Evolutionary conservation across 495 filamentous ascomycete genomes (phyloP), one percentile per base, ranked within the genome.

Genomic region (Hyaloscypha hepaticicola): DNA sequence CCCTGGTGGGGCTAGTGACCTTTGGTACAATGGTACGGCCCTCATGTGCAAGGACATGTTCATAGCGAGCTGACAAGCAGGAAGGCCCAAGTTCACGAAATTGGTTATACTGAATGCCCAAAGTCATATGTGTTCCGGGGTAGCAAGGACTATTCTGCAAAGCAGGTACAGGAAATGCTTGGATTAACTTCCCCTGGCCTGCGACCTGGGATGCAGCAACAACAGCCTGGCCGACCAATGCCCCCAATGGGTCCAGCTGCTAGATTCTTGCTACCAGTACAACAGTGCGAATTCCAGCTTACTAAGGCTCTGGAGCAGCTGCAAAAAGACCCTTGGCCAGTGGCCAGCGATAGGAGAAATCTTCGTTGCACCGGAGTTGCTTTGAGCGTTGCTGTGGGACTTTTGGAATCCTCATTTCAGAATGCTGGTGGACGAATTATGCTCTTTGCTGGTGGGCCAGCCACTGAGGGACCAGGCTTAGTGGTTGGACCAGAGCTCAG

Each of bases 101-200:
- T 99, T 71, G 96, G 96, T 61, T 99, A 99, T 74, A 93, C 89
- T 34, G 95, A 97, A 75, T 98, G 96, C 72, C 91, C 95, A 65
- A 99, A 99, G 78, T 97, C 96, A n/a, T 99, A 97, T 72, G 96
- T 99, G 22, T 99, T 99, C 82, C 85, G 96, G 27, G 96, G 96
- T 52, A 96, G 87, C 82, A 99, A 98, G 80, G 96, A 99, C 69
- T 99, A 99, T 76, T 82, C 86, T 25, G 90, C 93, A 58, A 98
- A 98, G 76, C 92, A 98, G 73, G 93, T 99, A 16, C 95, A 98
- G 74, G 96, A 99, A 73, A 99, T 99, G 96, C 87, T 99, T 24
- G 96, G 93, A 24, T 83, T 96, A 50, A 77, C 87, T 28, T 79
- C 84, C 19, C 78, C 87, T 19, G 87, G 86, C 38, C 66, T 91